These are phyloP conservation scores for Penicillium egyptiacum DNA, from an alignment of 495 filamentous ascomycete species.

Conservation along the genomic window DNA sequence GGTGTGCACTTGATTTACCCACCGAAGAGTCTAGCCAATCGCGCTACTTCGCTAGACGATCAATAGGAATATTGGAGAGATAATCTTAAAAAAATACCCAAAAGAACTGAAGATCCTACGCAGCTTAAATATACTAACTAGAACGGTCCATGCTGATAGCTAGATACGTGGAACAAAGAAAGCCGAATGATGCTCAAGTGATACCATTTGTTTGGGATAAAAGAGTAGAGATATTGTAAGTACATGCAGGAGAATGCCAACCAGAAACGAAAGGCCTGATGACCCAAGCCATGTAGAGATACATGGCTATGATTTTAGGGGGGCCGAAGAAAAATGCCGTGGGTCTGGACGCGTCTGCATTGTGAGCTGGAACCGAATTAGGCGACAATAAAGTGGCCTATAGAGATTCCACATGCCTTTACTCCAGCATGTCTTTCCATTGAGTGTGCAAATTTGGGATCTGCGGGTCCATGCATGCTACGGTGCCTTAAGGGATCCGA, in stretches of 20 bases:
- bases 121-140: neutral
- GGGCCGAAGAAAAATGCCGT: neutral
- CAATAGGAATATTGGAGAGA: neutral
- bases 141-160: neutral
- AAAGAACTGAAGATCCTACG: neutral
- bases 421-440: neutral
- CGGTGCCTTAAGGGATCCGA: neutral
- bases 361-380: neutral
- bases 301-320: neutral
- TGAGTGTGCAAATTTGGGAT: neutral
- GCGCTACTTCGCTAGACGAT: neutral
- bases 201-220: conserved; percentile 7
- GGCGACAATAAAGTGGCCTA: neutral
- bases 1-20: neutral
- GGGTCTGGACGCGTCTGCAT: conserved; percentile 1
- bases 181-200: neutral
- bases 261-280: neutral
- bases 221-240: conserved; percentile 9
- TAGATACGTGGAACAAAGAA: neutral
- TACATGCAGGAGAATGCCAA: conserved; percentile 9
- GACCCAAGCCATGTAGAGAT: neutral
- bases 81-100: neutral
- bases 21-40: neutral
- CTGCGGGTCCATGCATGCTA: neutral
- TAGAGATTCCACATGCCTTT: neutral